Percentiles rank a stretch among this genome's conserved stretches.
Evolutionary conservation across 2,329 filamentous ascomycete genomes (phyloP).

Genomic region (Xylaria sp.): DNA sequence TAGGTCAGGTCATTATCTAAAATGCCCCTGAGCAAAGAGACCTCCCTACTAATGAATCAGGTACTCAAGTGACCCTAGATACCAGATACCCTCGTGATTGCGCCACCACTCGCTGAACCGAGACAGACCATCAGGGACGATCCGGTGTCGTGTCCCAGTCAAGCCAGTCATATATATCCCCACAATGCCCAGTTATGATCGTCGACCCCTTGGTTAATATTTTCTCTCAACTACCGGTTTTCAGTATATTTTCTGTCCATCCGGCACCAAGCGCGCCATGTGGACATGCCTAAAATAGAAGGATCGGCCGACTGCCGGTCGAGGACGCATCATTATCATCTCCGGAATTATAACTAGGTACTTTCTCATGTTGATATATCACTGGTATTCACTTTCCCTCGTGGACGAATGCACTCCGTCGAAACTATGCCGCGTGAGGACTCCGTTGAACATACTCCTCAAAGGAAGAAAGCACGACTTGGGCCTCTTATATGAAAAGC

Average conservation of each 20-base stretch:
- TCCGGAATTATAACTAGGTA: not conserved
- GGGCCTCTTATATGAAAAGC: not conserved
- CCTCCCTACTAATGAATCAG: not conserved
- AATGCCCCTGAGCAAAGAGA: not conserved
- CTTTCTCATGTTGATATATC: not conserved
- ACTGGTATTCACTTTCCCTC: not conserved
- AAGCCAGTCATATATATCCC: not conserved
- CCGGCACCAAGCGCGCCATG: not conserved
- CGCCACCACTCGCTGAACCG: slow-evolving; percentile 3
- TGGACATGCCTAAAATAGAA: slow-evolving; percentile 4
- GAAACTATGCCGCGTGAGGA: not conserved
- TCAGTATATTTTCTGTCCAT: not conserved
- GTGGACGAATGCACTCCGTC: not conserved
- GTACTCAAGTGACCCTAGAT: slow-evolving; percentile 4
- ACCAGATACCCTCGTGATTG: not conserved
- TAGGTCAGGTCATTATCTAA: not conserved
- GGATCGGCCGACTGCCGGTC: not conserved
- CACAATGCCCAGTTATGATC: slow-evolving; percentile 1
- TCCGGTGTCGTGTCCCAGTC: not conserved
- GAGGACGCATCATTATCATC: not conserved
- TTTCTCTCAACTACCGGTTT: slow-evolving; percentile 1
- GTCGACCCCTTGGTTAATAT: not conserved
- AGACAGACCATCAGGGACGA: slow-evolving; percentile 2
- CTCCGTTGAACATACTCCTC: not conserved
- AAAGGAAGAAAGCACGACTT: not conserved